Evolutionary conservation across 371 early-diverging fungal genomes (phyloP).

Genomic region (Saksenaea oblongispora): DNA sequence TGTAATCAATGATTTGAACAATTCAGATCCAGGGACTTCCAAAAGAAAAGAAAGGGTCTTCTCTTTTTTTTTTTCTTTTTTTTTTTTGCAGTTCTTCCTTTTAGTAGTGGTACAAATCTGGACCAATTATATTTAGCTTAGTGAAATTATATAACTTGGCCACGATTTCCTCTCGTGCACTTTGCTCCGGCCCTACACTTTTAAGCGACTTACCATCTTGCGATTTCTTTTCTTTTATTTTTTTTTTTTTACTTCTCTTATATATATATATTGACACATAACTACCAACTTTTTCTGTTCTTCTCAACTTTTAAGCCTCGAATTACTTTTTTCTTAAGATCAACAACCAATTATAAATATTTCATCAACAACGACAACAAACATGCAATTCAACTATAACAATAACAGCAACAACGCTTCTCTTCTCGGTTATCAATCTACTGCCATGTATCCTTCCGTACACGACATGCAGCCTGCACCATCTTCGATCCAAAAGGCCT

Average conservation of each 20-base stretch:
- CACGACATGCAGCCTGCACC: neutral
- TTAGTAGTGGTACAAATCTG: no score
- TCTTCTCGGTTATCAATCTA: neutral
- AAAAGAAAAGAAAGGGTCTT: no score
- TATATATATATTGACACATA: neutral
- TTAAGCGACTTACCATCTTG: neutral
- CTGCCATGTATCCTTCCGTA: neutral
- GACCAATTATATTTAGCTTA: no score
- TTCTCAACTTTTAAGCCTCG: neutral
- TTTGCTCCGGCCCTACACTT: neutral
- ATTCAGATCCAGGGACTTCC: no score
- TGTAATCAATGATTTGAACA: no score
- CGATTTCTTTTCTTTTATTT: neutral
- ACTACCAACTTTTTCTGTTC: neutral
- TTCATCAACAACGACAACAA: neutral
- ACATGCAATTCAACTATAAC: slow-evolving; percentile 1
- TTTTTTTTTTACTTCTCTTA: neutral
- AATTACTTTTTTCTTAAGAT: neutral
- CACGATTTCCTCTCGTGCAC: neutral
- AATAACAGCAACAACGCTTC: neutral
- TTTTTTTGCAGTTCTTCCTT: no score
- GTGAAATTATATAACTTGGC: neutral
- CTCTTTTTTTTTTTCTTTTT: no score
- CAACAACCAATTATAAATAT: neutral
- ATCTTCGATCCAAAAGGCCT: neutral